Base-by-base conservation (phyloP, 768 basidiomycete species). In the Tulasnella sp. region DNA sequence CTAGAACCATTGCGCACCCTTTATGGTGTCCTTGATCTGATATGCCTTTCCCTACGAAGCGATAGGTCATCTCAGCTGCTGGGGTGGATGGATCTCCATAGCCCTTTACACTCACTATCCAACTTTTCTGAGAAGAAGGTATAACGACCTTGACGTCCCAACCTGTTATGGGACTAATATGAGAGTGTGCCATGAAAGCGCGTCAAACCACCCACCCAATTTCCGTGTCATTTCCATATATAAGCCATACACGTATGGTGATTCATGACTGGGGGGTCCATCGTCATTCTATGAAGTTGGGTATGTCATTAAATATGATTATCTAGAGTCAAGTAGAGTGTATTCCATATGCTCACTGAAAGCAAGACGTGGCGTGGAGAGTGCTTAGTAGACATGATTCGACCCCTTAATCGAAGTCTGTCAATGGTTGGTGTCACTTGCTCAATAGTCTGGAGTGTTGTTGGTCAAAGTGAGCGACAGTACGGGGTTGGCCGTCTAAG, bases 61-160 rank as follows among this genome's bases (percentile, higher is more conserved):
- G 3, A 24, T 15, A n/a, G n/a, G n/a, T n/a, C n/a, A n/a, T n/a
- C n/a, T n/a, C n/a, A n/a, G n/a, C n/a, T n/a, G n/a, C n/a, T n/a
- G n/a, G n/a, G n/a, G n/a, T n/a, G n/a, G n/a, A n/a, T n/a, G n/a
- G n/a, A n/a, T n/a, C n/a, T n/a, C n/a, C n/a, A n/a, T n/a, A n/a
- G n/a, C n/a, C n/a, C n/a, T n/a, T n/a, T n/a, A n/a, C 38, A 48
- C 34, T 13, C 44, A 23, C 89, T 32, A 92, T 89, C 88, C 89
- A 92, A 38, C 86, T 88, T 69, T 88, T 89, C 68, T 92, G 88
- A 9, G 84, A 76, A 65, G 81, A 86, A 13, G 87, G 87, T 24
- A 89, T 73, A 56, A 89, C 85, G 15, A 89, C 88, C 67, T 80
- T 85, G 41, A 90, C 85, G 65, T 86, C 75, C 84, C 85, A 88